phyloP scores from a whole-genome alignment of 2,329 filamentous ascomycete species.

The Ophiostoma montium region DNA sequence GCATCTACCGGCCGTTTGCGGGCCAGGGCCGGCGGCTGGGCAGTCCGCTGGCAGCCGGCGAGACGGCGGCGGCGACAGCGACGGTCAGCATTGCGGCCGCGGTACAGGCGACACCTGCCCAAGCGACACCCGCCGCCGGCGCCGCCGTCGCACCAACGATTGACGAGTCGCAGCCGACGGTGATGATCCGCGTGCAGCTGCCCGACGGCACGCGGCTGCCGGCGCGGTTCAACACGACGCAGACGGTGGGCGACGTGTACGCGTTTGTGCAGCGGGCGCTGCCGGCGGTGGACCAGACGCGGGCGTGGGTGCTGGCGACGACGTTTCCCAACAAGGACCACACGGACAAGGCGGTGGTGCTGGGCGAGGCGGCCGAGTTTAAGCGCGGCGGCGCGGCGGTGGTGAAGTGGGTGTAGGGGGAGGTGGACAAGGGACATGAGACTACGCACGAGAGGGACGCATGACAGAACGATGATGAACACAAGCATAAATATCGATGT shows the following conservation, averaged over 20 bases:
- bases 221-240: slow-evolving; percentile 68
- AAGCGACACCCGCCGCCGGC: slow-evolving; percentile 19
- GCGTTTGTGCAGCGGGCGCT: slow-evolving; percentile 55
- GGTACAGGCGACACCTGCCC: no score
- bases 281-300: slow-evolving; percentile 33
- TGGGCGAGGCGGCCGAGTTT: slow-evolving; percentile 50
- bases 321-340: slow-evolving; percentile 76
- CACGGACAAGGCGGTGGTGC: slow-evolving; percentile 45
- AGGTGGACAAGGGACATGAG: no score
- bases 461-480: background rate
- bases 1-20: slow-evolving; percentile 61
- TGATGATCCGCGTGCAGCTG: slow-evolving; percentile 64
- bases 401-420: slow-evolving; percentile 43
- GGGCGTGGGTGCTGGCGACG: slow-evolving; percentile 63
- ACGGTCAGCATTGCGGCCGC: no score
- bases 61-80: background rate
- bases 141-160: slow-evolving; percentile 26
- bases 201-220: slow-evolving; percentile 63
- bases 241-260: slow-evolving; percentile 68
- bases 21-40: slow-evolving; percentile 62
- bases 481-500: no score
- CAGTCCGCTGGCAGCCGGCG: slow-evolving; percentile 43
- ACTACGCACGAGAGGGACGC: no score
- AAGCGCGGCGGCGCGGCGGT: slow-evolving; percentile 52
- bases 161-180: slow-evolving; percentile 51